Evolutionary conservation across 83 land plant genomes (phyloP).

Genomic region (Isoetes engelmannii): DNA sequence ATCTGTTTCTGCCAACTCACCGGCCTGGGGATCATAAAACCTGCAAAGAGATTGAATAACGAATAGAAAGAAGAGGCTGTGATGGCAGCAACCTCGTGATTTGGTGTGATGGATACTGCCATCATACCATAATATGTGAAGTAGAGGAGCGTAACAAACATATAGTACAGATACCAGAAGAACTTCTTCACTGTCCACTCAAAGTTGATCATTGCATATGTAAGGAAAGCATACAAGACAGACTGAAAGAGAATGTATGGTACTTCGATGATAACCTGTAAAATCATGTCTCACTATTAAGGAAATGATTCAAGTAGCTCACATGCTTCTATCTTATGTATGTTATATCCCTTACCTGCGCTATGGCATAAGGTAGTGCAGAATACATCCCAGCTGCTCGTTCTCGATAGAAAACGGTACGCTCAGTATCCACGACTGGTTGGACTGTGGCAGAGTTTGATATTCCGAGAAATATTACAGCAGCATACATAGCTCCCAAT

Average conservation of each 20-base stretch:
- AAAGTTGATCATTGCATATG: background rate
- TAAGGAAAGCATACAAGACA: background rate
- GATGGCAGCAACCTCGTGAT: background rate
- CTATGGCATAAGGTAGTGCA: background rate
- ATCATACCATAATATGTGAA: constrained; percentile 1
- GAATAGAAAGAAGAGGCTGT: background rate
- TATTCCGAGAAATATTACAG: background rate
- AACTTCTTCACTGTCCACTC: background rate
- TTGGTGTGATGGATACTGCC: background rate
- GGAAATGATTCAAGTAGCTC: no score
- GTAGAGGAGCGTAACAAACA: background rate
- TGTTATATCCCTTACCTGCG: background rate
- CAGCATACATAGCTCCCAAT: background rate
- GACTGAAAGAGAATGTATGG: background rate
- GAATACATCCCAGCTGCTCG: background rate
- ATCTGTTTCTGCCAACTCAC: background rate
- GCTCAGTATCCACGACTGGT: background rate
- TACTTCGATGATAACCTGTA: background rate
- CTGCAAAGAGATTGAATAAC: background rate
- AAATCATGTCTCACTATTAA: no score
- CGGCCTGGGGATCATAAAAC: background rate
- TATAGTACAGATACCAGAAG: background rate
- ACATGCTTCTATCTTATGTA: no score
- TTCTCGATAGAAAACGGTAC: background rate
- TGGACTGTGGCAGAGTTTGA: background rate